Conservation (phyloP, 352 stramenopile genomes). For the Globisporangium splendens region DNA sequence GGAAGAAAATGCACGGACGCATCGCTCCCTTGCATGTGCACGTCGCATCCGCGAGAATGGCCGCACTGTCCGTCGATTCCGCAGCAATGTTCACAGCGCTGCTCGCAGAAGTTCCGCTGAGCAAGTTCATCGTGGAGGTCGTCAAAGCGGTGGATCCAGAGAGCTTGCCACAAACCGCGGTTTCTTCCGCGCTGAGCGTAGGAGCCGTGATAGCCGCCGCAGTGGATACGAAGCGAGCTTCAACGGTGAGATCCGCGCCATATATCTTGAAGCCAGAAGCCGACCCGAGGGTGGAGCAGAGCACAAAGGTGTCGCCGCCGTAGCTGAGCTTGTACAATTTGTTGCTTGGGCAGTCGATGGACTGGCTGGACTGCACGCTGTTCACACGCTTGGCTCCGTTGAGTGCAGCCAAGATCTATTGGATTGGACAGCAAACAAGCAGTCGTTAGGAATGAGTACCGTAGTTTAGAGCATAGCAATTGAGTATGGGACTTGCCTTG, state of each 20-base stretch:
- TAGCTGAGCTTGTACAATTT: constrained; percentile 17
- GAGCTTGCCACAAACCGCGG: constrained; percentile 7
- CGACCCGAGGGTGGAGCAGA: constrained; percentile 23
- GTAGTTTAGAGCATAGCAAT: no score
- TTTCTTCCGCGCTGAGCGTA: constrained; percentile 5
- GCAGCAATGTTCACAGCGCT: constrained; percentile 7
- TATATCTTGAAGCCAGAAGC: constrained; percentile 31
- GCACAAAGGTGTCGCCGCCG: constrained; percentile 34
- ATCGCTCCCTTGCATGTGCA: constrained; percentile 37
- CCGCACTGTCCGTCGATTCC: constrained; percentile 10
- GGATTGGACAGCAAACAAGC: no score
- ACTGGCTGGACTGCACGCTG: not conserved
- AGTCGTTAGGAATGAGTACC: no score
- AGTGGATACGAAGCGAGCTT: constrained; percentile 22
- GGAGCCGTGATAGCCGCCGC: not conserved
- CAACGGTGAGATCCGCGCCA: constrained; percentile 36
- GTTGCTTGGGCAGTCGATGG: not conserved
- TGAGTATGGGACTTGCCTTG: no score
- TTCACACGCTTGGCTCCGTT: not conserved
- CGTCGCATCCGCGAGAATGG: constrained; percentile 10
- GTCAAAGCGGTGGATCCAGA: not conserved
- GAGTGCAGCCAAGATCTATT: not conserved
- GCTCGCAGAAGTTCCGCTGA: constrained; percentile 2
- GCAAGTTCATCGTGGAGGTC: constrained; percentile 16
- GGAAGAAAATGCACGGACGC: constrained; percentile 55